Evolutionary conservation across 1,284 basidiomycete species (phyloP).

Genomic region (Malassezia pachydermatis): DNA sequence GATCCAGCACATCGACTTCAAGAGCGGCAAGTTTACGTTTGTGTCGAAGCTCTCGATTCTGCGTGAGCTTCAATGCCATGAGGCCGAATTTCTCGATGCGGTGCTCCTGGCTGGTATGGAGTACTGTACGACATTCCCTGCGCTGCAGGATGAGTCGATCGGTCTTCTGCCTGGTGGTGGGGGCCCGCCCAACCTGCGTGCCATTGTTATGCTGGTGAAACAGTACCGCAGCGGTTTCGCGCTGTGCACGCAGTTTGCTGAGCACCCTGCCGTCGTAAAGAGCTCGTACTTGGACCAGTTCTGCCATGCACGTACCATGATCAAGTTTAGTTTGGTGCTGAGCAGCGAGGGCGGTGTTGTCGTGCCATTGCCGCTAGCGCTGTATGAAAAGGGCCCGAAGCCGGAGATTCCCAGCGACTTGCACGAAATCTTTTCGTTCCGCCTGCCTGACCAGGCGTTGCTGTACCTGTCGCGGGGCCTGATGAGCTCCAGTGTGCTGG

Average conservation of each 20-base stretch:
- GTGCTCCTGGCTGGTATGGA: slow-evolving; percentile 85
- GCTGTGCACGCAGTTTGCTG: slow-evolving; percentile 33
- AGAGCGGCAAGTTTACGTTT: slow-evolving; percentile 58
- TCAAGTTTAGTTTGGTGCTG: slow-evolving; percentile 83
- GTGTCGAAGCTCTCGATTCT: slow-evolving; percentile 71
- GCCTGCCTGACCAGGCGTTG: slow-evolving; percentile 91
- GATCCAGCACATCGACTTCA: slow-evolving; percentile 64
- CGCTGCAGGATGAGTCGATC: slow-evolving; percentile 54
- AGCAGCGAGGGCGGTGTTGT: slow-evolving; percentile 76
- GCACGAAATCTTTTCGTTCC: slow-evolving; percentile 87
- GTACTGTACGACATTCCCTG: slow-evolving; percentile 70
- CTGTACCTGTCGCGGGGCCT: slow-evolving; percentile 89
- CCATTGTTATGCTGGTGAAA: slow-evolving; percentile 50
- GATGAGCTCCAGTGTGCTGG: slow-evolving; percentile 71
- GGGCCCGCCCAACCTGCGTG: slow-evolving; percentile 33
- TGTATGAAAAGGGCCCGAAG: slow-evolving; percentile 49
- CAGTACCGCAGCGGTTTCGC: slow-evolving; percentile 36
- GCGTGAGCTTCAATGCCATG: slow-evolving; percentile 62
- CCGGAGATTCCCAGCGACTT: slow-evolving; percentile 69
- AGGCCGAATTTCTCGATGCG: slow-evolving; percentile 91
- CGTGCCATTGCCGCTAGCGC: slow-evolving; percentile 70
- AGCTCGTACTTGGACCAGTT: slow-evolving; percentile 75
- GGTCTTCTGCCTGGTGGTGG: slow-evolving; percentile 18
- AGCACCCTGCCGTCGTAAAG: slow-evolving; percentile 61
- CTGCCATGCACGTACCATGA: slow-evolving; percentile 77